These are phyloP conservation scores for Fusarium nisikadoi DNA, from an alignment of 2,329 filamentous ascomycete genomes.

Conservation along the genomic window DNA sequence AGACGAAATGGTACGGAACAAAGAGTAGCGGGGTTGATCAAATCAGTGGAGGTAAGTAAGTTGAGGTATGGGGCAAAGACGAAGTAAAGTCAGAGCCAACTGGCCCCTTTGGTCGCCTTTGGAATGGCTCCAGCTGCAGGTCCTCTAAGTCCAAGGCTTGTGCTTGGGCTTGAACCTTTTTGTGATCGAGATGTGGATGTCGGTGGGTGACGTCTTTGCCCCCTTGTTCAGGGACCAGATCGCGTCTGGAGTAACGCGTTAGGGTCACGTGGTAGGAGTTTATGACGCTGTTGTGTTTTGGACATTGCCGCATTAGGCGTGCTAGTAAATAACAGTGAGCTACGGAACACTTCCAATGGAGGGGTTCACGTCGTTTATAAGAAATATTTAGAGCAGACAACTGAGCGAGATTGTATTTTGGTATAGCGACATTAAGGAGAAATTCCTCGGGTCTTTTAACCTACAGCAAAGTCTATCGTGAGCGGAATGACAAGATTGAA, in stretches of 20 bases:
- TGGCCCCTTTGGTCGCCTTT: conserved; percentile 31
- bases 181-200: conserved; percentile 24
- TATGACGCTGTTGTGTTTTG: conserved; percentile 29
- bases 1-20: conserved; percentile 8
- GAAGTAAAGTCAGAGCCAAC: conserved; percentile 20
- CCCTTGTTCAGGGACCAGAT: conserved; percentile 20
- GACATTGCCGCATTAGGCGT: conserved; percentile 11
- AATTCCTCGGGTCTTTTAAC: not conserved
- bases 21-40: conserved; percentile 21
- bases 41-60: not conserved
- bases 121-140: conserved; percentile 23
- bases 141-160: not conserved
- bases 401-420: not conserved
- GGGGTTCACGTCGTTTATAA: not conserved
- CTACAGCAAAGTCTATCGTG: not conserved
- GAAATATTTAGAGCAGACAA: not conserved
- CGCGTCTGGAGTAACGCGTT: conserved; percentile 36
- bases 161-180: conserved; percentile 12
- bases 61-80: conserved; percentile 12
- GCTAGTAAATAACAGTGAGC: not conserved
- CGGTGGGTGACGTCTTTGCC: conserved; percentile 34
- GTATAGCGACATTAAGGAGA: conserved; percentile 5
- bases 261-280: conserved; percentile 20
- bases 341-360: not conserved
- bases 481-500: not conserved